A percentile compares a stretch with the other conserved stretches of the same genome.
Conservation (phyloP, 164 flowering plant genomes). For the Macadamia tetraphylla region DNA sequence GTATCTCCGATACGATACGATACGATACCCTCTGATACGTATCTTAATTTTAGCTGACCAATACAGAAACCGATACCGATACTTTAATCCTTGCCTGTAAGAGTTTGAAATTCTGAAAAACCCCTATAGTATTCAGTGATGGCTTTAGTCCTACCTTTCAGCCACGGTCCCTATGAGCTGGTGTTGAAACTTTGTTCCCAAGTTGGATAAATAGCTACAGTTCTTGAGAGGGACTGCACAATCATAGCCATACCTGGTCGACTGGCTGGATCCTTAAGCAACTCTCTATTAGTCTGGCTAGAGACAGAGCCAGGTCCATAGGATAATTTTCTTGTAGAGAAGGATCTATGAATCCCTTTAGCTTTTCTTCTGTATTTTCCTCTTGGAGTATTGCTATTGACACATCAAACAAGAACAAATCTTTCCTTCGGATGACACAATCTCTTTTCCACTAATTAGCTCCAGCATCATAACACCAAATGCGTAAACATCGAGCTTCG, state of each 20-base stretch:
- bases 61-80: too few species aligned
- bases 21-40: too few species aligned
- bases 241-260: conserved; percentile 54
- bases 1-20: too few species aligned
- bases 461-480: conserved; percentile 73
- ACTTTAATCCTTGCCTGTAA: too few species aligned
- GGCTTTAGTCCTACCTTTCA: too few species aligned
- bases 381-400: conserved; percentile 18
- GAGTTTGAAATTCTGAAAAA: too few species aligned
- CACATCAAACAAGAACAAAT: conserved; percentile 22
- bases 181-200: conserved; percentile 14
- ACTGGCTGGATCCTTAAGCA: conserved; percentile 45
- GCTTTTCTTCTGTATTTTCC: conserved; percentile 24
- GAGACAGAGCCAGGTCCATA: conserved; percentile 31
- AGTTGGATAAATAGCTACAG: conserved; percentile 25
- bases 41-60: too few species aligned
- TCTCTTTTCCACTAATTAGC: conserved; percentile 57
- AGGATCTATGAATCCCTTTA: conserved; percentile 49
- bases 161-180: too few species aligned
- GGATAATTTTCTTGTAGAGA: conserved; percentile 43
- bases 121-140: too few species aligned
- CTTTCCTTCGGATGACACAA: conserved; percentile 22
- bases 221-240: conserved; percentile 31
- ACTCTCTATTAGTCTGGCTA: conserved; percentile 34
- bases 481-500: conserved; percentile 76